phyloP scores from a whole-genome alignment of 176 grass and related monocot genomes.

The Oryza punctata region DNA sequence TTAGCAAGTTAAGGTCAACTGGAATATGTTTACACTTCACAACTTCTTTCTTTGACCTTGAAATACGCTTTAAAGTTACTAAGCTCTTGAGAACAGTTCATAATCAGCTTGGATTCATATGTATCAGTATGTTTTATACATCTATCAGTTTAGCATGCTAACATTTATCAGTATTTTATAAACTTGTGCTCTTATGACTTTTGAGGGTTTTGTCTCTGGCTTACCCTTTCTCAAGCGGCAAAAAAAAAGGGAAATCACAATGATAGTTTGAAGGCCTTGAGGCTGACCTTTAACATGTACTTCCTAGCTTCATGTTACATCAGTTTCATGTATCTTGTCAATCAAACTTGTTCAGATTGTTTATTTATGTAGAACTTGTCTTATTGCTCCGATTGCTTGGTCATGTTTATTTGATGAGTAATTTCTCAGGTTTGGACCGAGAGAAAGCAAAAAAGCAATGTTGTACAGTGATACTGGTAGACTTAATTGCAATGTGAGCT shows the following conservation, averaged over 20 bases:
- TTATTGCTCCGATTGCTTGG: background rate
- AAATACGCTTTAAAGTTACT: background rate
- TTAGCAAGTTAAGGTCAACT: background rate
- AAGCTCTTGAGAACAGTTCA: background rate
- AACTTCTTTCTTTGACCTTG: background rate
- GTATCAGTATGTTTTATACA: background rate
- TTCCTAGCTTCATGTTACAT: constrained; percentile 5
- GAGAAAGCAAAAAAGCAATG: constrained; percentile 99
- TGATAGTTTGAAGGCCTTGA: background rate
- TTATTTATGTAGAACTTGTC: background rate
- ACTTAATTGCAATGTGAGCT: constrained; percentile 89
- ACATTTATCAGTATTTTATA: background rate
- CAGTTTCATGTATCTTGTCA: background rate
- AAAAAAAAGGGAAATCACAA: background rate
- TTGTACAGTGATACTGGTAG: constrained; percentile 79
- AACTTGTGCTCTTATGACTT: no score
- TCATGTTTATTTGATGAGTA: constrained; percentile 32
- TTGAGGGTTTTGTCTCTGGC: no score
- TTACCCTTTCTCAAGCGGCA: background rate
- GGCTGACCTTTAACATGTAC: background rate
- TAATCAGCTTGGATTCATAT: background rate
- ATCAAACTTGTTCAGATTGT: constrained; percentile 7
- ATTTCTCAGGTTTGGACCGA: constrained; percentile 77
- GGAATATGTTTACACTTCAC: background rate
- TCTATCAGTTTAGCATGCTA: background rate